Evolutionary conservation across 768 basidiomycete species (phyloP), one percentile per base, ranked within the genome.

Genomic region (Suillus clintonianus): DNA sequence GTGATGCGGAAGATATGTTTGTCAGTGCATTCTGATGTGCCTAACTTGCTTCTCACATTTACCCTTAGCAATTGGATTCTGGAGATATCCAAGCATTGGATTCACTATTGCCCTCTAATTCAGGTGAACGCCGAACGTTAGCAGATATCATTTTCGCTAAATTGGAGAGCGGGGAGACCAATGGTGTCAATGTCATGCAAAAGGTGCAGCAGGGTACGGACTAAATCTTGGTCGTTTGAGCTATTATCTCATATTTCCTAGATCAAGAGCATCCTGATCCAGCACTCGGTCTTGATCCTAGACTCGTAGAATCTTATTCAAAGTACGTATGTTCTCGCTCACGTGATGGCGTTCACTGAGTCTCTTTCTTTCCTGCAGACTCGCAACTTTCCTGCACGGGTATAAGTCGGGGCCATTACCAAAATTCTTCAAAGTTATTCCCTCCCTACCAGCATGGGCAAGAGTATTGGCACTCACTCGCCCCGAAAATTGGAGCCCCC

Each of bases 71-170:
- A 83, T 91, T 99, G 72, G 96, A 99, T 79, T 87, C 91, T 63
- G 87, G 82, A 65, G 97, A 99, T 78, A 82, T 97, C 76, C 86
- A 90, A 67, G 87, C 94, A 1, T 81, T 99, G 41, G 95, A 98
- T 69, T 81, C 87, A 15, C 80, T 95, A 36, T 83, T 93, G 48
- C 94, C 94, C 43, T 78, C 87, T 15, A 92, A 89, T 76, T 82
- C 86, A 17, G 84, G 85, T 8, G 89, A 92, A 74, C 86, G 93
- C 51, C 85, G 86, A 74, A 98, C 97, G 3, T 80, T 99, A 36
- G 97, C 97, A 36, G 97, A 99, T 74, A 82, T 99, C n/a, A 99
- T 99, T 64, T 94, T 99, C 72, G 85, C 92, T 30, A 98, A 98
- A 78, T 82, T 99, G 27, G 90, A 96, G 63, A 85, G 82, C 62